Evolutionary conservation across 768 basidiomycete genomes (phyloP), one percentile per base, ranked within the genome.

Genomic region (Pisolithus microcarpus): DNA sequence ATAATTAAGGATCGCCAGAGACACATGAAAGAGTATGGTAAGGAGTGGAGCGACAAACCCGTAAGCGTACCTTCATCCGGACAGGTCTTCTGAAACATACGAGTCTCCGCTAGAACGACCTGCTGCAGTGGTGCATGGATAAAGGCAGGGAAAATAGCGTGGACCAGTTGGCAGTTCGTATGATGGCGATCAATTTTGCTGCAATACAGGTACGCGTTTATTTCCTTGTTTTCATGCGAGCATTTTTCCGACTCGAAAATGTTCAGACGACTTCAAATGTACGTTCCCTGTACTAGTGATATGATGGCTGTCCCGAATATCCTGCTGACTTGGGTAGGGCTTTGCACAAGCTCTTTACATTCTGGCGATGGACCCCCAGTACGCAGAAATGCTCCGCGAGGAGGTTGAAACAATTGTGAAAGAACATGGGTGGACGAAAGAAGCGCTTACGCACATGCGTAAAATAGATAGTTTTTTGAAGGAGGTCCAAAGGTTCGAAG

Each of bases 381-480:
- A 63, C 43, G 49, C 66, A 2, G 56, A 60, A 18, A 61, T 67
- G 1, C 60, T 77, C 3, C 68, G 74, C 0, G 63, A 70, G 42
- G 75, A 77, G 51, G 60, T 71, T 10, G 69, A 71, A 36, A 38
- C 43, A 0, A 56, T 65, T 15, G 37, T 71, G 13, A 26, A 45
- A 1, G 36, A 58, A 11, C 61, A 72, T 0, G 70, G 60, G 21
- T 72, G 66, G 62, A 56, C 56, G 1, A 68, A 65, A 46, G 48
- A 37, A 0, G 56, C 59, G 3, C 21, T 72, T 19, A 55, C 38
- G 16, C 63, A 66, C 28, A 64, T 71, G 63, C 65, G 56, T 56
- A 70, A 68, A 52, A 38, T 74, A 5, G 73, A 75, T 48, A 75
- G 70, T 50, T 73, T 76, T 43, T 39, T 75, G 42, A 70, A 64